phyloP scores from a whole-genome alignment of 208 protist species.

The Endotrypanum monterogeii region DNA sequence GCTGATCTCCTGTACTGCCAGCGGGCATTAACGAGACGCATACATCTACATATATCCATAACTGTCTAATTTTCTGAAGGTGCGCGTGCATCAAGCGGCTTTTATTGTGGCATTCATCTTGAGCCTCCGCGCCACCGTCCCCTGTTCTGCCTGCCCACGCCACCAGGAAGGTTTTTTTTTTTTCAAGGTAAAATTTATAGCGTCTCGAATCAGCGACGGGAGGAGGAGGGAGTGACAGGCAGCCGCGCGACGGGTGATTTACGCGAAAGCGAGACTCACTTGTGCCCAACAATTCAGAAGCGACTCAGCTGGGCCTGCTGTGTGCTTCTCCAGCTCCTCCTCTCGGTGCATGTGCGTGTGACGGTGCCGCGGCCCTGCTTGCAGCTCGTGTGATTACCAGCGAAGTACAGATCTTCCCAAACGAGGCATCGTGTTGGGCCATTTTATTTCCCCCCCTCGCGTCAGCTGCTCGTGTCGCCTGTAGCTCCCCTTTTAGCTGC shows the following conservation, averaged over 20 bases:
- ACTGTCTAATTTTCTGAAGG: neutral
- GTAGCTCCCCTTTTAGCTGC: neutral
- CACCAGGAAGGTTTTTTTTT: neutral
- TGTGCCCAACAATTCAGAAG: neutral
- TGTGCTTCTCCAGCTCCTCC: neutral
- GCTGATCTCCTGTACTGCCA: neutral
- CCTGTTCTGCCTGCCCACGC: no score
- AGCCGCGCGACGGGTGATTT: neutral
- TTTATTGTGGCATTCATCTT: no score
- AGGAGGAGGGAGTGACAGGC: no score
- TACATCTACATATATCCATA: neutral
- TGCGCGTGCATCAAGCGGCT: neutral
- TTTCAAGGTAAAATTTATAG: no score
- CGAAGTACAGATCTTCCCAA: neutral
- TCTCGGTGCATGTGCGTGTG: neutral
- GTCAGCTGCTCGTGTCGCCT: no score
- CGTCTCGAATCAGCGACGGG: neutral
- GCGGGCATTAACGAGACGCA: neutral
- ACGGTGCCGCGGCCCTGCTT: neutral
- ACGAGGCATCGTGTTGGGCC: no score
- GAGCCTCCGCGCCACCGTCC: neutral
- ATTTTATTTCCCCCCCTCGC: neutral
- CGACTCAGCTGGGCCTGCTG: neutral
- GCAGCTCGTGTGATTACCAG: neutral
- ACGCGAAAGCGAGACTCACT: neutral